These are phyloP conservation scores for Pythium oligandrum DNA, from an alignment of 352 stramenopile genomes.

Conservation along the genomic window DNA sequence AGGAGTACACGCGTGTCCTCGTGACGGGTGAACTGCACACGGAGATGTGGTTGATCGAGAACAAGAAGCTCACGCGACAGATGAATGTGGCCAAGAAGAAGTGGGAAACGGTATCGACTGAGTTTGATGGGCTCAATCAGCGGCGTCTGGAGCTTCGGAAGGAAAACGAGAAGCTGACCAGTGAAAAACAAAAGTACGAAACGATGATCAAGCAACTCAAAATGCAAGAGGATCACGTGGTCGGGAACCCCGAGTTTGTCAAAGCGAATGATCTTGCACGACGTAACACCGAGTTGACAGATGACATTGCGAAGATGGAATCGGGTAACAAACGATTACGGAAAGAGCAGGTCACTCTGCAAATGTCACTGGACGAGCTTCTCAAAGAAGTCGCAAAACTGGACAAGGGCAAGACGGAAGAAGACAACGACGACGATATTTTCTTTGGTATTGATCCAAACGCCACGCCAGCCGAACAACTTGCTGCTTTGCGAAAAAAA, in stretches of 20 bases:
- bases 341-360: conserved; percentile 70
- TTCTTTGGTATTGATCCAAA: conserved; percentile 74
- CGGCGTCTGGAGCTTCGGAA: conserved; percentile 56
- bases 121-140: conserved; percentile 64
- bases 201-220: conserved; percentile 84
- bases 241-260: conserved; percentile 79
- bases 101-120: conserved; percentile 61
- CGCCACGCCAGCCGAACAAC: conserved; percentile 44
- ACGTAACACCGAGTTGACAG: conserved; percentile 68
- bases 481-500: conserved; percentile 62
- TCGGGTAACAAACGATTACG: conserved; percentile 78
- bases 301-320: conserved; percentile 83
- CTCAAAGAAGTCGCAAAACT: conserved; percentile 65
- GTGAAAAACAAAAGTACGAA: conserved; percentile 69
- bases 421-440: conserved; percentile 62
- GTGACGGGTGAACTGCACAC: conserved; percentile 79
- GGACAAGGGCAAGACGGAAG: conserved; percentile 40
- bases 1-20: conserved; percentile 74
- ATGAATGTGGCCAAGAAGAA: conserved; percentile 56
- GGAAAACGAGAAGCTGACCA: conserved; percentile 66
- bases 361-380: conserved; percentile 62
- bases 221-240: conserved; percentile 55
- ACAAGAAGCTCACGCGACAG: conserved; percentile 69
- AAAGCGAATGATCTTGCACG: conserved; percentile 68
- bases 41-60: conserved; percentile 84